Evolutionary conservation across 176 grass and related monocot species (phyloP), one percentile per base, ranked within the genome.

Genomic region (Musa schizocarpa): DNA sequence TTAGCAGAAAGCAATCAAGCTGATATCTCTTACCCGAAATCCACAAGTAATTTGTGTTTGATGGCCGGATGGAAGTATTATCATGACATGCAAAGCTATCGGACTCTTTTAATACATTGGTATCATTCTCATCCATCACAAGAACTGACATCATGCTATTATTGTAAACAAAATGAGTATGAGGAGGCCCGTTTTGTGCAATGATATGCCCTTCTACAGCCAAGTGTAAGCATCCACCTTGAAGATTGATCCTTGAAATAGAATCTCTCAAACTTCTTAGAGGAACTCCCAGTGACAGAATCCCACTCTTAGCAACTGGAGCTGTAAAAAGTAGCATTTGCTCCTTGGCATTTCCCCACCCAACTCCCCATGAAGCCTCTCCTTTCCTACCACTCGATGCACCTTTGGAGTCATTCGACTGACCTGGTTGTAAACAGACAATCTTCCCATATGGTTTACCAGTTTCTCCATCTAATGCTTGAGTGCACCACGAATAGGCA

Each of bases 351-450:
- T 63, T 62, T 59, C 17, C 19, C 16, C 24, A 76, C 49, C 55
- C 74, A 76, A 76, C 29, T 62, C 56, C 74, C 19, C 14, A 62
- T n/a, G 73, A 75, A 75, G 55, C 73, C 57, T 57, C 23, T 2
- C 54, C 73, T n/a, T 14, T 61, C 26, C 19, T 75, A 59, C 54
- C 73, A 49, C 62, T n/a, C 1, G 49, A 43, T 62, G 27, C 74
- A 76, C 63, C 25, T 59, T 76, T 20, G 8, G 29, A 6, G 13
- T 50, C 14, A 62, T 63, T 76, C 16, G 8, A 54, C 9, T 20
- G 54, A 63, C 49, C 20, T 57, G 24, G 55, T 19, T 53, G 9
- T 8, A 62, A 61, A 11, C 13, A 22, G 20, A 59, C 9, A 8
- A 2, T 22, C 16, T 75, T 52, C 34, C 53, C 54, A 49, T 48